Evolutionary conservation across 495 filamentous ascomycete genomes (phyloP).

Genomic region (Thermochaetoides thermophila): DNA sequence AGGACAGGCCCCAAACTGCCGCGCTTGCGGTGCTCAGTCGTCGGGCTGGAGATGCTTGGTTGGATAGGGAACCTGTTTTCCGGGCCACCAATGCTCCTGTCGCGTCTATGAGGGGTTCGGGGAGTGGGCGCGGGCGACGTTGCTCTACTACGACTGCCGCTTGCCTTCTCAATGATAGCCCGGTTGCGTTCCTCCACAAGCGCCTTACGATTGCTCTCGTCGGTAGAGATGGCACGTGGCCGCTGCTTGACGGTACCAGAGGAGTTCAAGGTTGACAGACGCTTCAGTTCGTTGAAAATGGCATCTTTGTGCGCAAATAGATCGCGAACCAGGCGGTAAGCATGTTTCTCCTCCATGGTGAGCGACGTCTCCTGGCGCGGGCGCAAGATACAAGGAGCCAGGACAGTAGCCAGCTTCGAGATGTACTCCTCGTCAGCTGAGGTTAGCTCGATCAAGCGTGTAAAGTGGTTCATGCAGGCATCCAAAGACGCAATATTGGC

Average conservation of each 20-base stretch:
- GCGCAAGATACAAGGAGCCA: slow-evolving; percentile 79
- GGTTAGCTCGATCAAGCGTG: slow-evolving; percentile 88
- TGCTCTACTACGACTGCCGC: slow-evolving; percentile 46
- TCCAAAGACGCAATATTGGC: slow-evolving; percentile 98
- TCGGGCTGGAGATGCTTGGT: slow-evolving; percentile 43
- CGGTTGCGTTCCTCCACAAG: slow-evolving; percentile 85
- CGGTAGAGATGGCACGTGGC: slow-evolving; percentile 80
- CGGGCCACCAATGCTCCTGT: slow-evolving; percentile 65
- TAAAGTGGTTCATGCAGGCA: slow-evolving; percentile 95
- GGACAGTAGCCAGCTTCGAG: slow-evolving; percentile 53
- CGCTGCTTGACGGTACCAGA: slow-evolving; percentile 40
- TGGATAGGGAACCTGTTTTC: slow-evolving; percentile 78
- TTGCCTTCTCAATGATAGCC: slow-evolving; percentile 53
- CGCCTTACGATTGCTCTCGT: slow-evolving; percentile 88
- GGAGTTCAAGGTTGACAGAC: slow-evolving; percentile 56
- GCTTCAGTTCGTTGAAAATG: slow-evolving; percentile 94
- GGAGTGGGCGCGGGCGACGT: slow-evolving; percentile 57
- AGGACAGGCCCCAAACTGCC: slow-evolving; percentile 20
- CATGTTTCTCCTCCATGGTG: slow-evolving; percentile 89
- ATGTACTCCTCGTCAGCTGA: slow-evolving; percentile 86
- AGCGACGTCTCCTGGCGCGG: slow-evolving; percentile 74
- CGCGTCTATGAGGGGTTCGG: slow-evolving; percentile 45
- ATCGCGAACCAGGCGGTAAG: slow-evolving; percentile 83
- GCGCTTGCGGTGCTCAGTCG: slow-evolving; percentile 25
- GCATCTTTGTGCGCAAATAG: slow-evolving; percentile 85